Percentiles rank a stretch among this genome's conserved stretches.
phyloP scores from a whole-genome alignment of 371 early-diverging fungal genomes.

The Mucor mucedo region DNA sequence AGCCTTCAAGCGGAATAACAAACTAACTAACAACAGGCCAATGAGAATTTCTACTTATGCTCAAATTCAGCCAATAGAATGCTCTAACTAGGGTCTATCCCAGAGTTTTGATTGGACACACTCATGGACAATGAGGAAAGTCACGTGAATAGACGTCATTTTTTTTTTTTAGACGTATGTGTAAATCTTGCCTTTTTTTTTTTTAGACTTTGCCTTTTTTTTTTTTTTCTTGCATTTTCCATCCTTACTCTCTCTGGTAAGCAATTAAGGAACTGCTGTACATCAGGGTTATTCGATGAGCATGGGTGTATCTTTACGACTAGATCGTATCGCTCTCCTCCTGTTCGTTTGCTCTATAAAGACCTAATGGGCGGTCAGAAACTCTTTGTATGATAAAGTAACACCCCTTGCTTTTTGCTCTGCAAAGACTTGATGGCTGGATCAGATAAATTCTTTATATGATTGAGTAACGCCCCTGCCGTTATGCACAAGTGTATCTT shows the following conservation, averaged over 20 bases:
- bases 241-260: not conserved
- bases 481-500: slow-evolving; percentile 23
- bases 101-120: too few relatives aligned
- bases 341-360: slow-evolving; percentile 7
- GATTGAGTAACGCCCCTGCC: slow-evolving; percentile 20
- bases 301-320: slow-evolving; percentile 23
- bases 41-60: too few relatives aligned
- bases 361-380: slow-evolving; percentile 17
- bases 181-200: too few relatives aligned
- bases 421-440: slow-evolving; percentile 17
- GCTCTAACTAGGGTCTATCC: too few relatives aligned
- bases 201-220: too few relatives aligned
- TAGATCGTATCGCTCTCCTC: slow-evolving; percentile 6
- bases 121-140: too few relatives aligned
- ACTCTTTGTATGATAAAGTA: slow-evolving; percentile 19
- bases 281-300: slow-evolving; percentile 16
- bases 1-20: too few relatives aligned
- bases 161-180: too few relatives aligned
- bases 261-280: slow-evolving; percentile 6
- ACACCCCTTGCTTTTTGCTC: slow-evolving; percentile 19
- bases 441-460: slow-evolving; percentile 23
- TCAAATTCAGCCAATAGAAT: too few relatives aligned
- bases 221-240: slow-evolving; percentile 1
- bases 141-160: too few relatives aligned
- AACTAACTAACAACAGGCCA: too few relatives aligned